Base-by-base conservation (phyloP, 768 basidiomycete genomes). In the Tylopilus vinaceipallidus region DNA sequence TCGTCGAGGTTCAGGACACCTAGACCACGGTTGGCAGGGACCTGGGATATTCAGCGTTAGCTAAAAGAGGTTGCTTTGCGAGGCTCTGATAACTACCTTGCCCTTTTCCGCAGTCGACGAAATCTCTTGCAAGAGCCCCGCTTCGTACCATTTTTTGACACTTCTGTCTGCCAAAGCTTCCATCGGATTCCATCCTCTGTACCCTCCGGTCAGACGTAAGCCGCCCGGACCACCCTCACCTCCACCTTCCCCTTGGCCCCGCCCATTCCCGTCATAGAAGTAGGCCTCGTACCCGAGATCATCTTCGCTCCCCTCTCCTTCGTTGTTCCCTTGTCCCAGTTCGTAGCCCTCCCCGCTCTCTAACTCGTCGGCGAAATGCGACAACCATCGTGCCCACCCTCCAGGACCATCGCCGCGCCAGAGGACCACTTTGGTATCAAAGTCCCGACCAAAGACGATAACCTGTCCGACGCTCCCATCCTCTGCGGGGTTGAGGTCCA, bases 371-470 rank as follows among this genome's bases (percentile, higher is more conserved):
- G 83, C 93, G 60, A 98, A 98, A 47, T 75, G 76, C 5, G 92
- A 84, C 44, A 98, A 71, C 92, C 94, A 99, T 61, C 84, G 83
- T 30, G 91, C 97, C 95, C 97, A 99, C 4, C 95, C 97, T 10
- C 80, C 84, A 14, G 80, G 77, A 8, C 94, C 93, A 49, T 98
- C 93, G 8, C 97, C 97, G 44, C 80, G 77, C 84, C 88, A 98
- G 39, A 98, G 75, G 35, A 98, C 95, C 32, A 97, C 91, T 65
- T 99, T 99, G 11, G 92, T 88, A 69, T 99, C 97, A 68, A 98
- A 98, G 64, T 98, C 97, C 43, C 97, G 82, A n/a, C 97, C 97
- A 66, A 98, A 99, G 42, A 98, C 86, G 50, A 99, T 97, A 40
- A 98, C 95, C 65, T 99, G 97, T 6, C 97, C 97, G 47, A 78